Evolutionary conservation across 805 yeast genomes (phyloP).

Genomic region (Pichia manshurica): DNA sequence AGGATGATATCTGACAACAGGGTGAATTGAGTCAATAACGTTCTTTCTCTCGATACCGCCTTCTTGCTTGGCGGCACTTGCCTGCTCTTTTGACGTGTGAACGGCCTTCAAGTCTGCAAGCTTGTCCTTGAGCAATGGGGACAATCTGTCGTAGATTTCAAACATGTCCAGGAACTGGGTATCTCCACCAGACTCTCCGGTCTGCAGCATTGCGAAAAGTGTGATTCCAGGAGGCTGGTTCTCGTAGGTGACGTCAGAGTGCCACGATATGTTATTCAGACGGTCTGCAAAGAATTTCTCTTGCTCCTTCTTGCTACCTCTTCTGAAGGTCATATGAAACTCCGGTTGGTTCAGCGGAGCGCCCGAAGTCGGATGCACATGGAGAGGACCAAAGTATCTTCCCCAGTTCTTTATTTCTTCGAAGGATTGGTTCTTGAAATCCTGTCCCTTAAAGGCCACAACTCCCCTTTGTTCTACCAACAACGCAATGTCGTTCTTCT

Average conservation of each 20-base stretch:
- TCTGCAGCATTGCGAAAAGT: slow-evolving; percentile 55
- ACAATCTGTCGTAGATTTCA: slow-evolving; percentile 67
- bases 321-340: slow-evolving; percentile 56
- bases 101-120: slow-evolving; percentile 58
- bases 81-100: slow-evolving; percentile 71
- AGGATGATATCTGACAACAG: slow-evolving; percentile 67
- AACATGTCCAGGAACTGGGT: slow-evolving; percentile 69
- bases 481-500: slow-evolving; percentile 64
- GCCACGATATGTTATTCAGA: slow-evolving; percentile 48
- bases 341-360: slow-evolving; percentile 56
- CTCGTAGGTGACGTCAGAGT: slow-evolving; percentile 72
- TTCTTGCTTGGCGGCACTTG: slow-evolving; percentile 42
- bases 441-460: slow-evolving; percentile 57
- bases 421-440: slow-evolving; percentile 52
- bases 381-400: slow-evolving; percentile 61
- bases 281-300: slow-evolving; percentile 32
- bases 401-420: slow-evolving; percentile 47
- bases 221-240: slow-evolving; percentile 69
- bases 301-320: slow-evolving; percentile 36
- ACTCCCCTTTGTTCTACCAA: slow-evolving; percentile 67
- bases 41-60: slow-evolving; percentile 67
- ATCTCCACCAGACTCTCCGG: slow-evolving; percentile 66
- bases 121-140: slow-evolving; percentile 56
- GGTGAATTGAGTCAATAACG: slow-evolving; percentile 58
- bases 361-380: slow-evolving; percentile 72